Percentiles rank a stretch among this genome's conserved stretches.
phyloP scores from a whole-genome alignment of 192 early-diverging fungal species.

The Rhizophagus clarus region DNA sequence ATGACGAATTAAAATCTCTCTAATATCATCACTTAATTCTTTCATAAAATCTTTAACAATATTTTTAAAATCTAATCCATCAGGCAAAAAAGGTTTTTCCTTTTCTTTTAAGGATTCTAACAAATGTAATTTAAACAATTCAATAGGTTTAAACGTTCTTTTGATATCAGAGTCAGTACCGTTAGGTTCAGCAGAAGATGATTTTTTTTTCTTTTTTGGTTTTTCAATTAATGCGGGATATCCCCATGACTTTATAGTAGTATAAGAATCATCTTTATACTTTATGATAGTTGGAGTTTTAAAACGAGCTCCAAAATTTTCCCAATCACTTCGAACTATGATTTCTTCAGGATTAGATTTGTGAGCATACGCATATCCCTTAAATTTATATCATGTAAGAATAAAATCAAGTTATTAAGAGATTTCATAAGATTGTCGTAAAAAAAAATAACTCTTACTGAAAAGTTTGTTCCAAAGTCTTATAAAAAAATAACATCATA shows the following conservation, averaged over 20 bases:
- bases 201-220: neutral
- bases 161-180: neutral
- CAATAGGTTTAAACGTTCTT: neutral
- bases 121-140: constrained; percentile 17
- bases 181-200: neutral
- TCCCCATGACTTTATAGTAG: neutral
- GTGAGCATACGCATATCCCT: neutral
- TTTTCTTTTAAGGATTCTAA: neutral
- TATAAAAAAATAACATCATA: too few species aligned
- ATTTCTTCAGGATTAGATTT: neutral
- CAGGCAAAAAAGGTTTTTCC: neutral
- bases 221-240: neutral
- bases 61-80: neutral
- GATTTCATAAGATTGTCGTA: too few species aligned
- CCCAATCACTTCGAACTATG: neutral
- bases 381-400: too few species aligned
- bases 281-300: neutral
- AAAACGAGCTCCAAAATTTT: neutral
- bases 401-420: too few species aligned
- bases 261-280: neutral
- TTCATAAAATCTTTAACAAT: constrained; percentile 4
- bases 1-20: neutral
- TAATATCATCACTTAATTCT: neutral
- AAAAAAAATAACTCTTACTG: too few species aligned
- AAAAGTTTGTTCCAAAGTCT: too few species aligned